Base-by-base conservation (phyloP, 140 eudicot genomes). In the Bidens hawaiensis region DNA sequence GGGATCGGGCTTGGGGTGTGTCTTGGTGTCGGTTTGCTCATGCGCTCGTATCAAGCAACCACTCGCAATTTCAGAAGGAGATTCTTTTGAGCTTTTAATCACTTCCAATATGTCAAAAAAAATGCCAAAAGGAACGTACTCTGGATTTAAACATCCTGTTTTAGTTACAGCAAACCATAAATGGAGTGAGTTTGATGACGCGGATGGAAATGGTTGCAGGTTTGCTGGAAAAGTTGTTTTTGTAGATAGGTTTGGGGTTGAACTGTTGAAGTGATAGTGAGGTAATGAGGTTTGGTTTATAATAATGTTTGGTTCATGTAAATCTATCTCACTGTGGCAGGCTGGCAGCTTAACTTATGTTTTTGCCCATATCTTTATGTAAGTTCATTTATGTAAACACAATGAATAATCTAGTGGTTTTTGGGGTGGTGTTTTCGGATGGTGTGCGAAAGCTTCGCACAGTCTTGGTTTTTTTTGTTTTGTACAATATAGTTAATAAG, bases 1-100 rank as follows among this genome's bases (percentile, higher is more conserved):
- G 96, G 96, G 15, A 79, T 88, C 4, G 96, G 96, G 48, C 96
- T 88, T 10, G 96, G 96, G 42, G 85, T 88, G 96, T 88, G 96
- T 64, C 76, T 88, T 13, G 95, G 96, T 61, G 96, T 88, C 8
- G 96, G 96, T 45, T 75, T 88, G 61, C 88, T 88, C 38, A 88
- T 88, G 96, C 88, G 95, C 18, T 88, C 96, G 3, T 88, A 88
- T 66, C 96, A 88, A 82, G 85, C 95, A 41, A 88, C 96, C 8
- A 85, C 96, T 2, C 73, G 86, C 21, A 82, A 60, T 65, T 80
- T 88, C 75, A 82, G 90, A 81, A 78, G 96, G 53, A 75, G 91
- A 49, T 88, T 88, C 67, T 82, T 85, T 62, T 88, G 53, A 53
- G 18, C 8, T 21, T 34, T 62, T 27, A 5, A 4, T 54, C 67